These are phyloP conservation scores for Hippophae tibetana DNA, from an alignment of 306 rosid species.

Conservation along the genomic window DNA sequence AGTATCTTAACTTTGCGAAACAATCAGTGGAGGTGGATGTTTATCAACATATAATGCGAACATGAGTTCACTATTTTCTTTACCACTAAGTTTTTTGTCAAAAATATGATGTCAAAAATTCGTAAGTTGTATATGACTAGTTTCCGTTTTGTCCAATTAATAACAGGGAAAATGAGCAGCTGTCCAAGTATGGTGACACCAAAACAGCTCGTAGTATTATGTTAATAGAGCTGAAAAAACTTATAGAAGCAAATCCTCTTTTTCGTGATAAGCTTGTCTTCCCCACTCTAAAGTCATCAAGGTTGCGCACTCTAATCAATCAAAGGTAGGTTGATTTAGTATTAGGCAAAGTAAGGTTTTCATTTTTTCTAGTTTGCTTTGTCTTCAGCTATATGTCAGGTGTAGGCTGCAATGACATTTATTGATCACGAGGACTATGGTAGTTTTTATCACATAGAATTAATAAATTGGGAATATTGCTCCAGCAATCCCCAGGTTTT, in stretches of 20 bases:
- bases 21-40: not conserved
- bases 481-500: too few species aligned
- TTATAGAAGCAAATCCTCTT: conserved; percentile 76
- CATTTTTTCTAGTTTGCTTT: conserved; percentile 3
- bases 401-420: not conserved
- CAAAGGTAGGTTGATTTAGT: conserved; percentile 52
- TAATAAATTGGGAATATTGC: too few species aligned
- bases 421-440: not conserved
- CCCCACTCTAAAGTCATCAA: conserved; percentile 60
- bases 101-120: not conserved
- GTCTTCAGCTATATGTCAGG: not conserved
- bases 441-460: too few species aligned
- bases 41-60: not conserved
- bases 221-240: conserved; percentile 75
- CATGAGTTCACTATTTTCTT: too few species aligned
- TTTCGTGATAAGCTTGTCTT: conserved; percentile 70
- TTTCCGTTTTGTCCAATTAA: conserved; percentile 14
- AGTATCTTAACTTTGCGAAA: not conserved
- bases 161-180: conserved; percentile 78
- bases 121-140: not conserved
- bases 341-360: conserved; percentile 3
- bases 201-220: conserved; percentile 75
- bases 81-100: too few species aligned
- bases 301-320: conserved; percentile 72
- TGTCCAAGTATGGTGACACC: conserved; percentile 78